A percentile compares a stretch with the other conserved stretches of the same genome.
Conservation (phyloP, 192 early-diverging fungal species). For the Coemansia sp. region DNA sequence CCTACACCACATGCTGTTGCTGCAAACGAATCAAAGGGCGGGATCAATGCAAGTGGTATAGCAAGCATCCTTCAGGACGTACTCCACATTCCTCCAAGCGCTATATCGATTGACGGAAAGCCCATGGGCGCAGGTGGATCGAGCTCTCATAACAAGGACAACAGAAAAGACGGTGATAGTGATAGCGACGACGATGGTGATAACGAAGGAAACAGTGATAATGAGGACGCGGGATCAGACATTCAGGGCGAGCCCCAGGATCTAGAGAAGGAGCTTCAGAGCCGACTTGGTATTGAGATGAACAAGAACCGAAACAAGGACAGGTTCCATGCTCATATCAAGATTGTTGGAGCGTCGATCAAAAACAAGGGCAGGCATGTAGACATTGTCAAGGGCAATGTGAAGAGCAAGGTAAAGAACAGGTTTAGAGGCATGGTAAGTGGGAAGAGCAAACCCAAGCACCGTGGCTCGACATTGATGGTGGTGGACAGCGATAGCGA, state of each 20-base stretch:
- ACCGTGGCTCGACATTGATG: slow-evolving; percentile 2
- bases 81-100: slow-evolving; percentile 40
- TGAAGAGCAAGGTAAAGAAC: background rate
- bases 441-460: background rate
- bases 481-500: slow-evolving; percentile 3
- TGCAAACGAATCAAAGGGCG: slow-evolving; percentile 6
- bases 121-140: slow-evolving; percentile 16
- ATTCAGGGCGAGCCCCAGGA: background rate
- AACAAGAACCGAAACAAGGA: background rate
- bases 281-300: slow-evolving; percentile 7
- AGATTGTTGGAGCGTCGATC: background rate
- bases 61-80: slow-evolving; percentile 42
- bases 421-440: background rate
- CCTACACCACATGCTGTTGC: slow-evolving; percentile 11
- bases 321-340: slow-evolving; percentile 5
- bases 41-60: slow-evolving; percentile 35
- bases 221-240: background rate
- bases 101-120: slow-evolving; percentile 47
- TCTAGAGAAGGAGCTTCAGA: slow-evolving; percentile 15
- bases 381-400: background rate
- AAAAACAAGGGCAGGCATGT: slow-evolving; percentile 1
- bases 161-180: slow-evolving; percentile 9
- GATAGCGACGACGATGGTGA: slow-evolving; percentile 22
- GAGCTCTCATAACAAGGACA: slow-evolving; percentile 2
- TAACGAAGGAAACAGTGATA: slow-evolving; percentile 15